phyloP scores from a whole-genome alignment of 305 asterid genomes.

The Plantago lanceolata region DNA sequence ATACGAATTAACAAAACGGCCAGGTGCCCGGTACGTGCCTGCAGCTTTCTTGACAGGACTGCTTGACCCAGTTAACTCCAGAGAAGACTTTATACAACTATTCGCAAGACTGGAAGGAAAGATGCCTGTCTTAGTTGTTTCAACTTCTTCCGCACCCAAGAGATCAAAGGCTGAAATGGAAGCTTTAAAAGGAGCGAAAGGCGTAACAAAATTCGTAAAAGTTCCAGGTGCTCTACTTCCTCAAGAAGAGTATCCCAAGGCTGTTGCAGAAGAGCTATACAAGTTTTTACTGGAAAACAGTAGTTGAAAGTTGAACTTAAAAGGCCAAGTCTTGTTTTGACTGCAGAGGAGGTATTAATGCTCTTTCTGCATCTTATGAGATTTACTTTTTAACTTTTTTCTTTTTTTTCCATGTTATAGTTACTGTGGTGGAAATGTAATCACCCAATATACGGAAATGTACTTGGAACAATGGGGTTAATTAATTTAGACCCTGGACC shows the following conservation, averaged over 20 bases:
- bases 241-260: slow-evolving; percentile 84
- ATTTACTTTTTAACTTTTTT: too few relatives aligned
- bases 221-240: slow-evolving; percentile 88
- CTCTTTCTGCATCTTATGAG: too few relatives aligned
- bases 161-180: slow-evolving; percentile 97
- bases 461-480: too few relatives aligned
- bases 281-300: slow-evolving; percentile 54
- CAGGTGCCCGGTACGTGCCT: slow-evolving; percentile 90
- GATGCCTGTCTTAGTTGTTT: slow-evolving; percentile 64
- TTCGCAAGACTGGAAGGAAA: slow-evolving; percentile 58
- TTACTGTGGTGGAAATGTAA: too few relatives aligned
- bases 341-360: too few relatives aligned
- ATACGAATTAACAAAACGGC: slow-evolving; percentile 63
- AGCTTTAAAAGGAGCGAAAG: slow-evolving; percentile 76
- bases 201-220: slow-evolving; percentile 64
- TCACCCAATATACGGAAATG: too few relatives aligned
- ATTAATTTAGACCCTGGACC: too few relatives aligned
- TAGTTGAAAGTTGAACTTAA: slow-evolving; percentile 23
- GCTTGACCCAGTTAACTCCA: slow-evolving; percentile 75
- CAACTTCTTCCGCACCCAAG: slow-evolving; percentile 61
- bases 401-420: too few relatives aligned
- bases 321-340: not conserved
- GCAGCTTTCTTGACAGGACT: slow-evolving; percentile 92
- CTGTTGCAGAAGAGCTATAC: slow-evolving; percentile 68
- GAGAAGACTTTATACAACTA: slow-evolving; percentile 72